Base-by-base conservation (phyloP, 306 rosid species). In the Ochetophila trinervis region DNA sequence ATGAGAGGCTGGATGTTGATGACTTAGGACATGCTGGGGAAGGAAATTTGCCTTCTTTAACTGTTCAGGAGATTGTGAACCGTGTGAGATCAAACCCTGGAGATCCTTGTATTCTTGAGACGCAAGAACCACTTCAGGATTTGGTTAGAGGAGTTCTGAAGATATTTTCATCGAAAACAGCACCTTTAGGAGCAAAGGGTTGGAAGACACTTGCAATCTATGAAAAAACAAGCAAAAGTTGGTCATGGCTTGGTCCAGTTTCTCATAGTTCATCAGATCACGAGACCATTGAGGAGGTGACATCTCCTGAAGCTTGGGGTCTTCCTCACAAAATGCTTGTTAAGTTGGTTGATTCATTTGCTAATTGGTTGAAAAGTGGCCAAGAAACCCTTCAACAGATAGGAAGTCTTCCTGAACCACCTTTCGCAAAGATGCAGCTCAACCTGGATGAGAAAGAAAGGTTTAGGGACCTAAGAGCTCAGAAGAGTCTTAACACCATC, bases 341-440 rank as follows among this genome's bases (percentile, higher is more conserved):
- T 67, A 94, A 94, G 83, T 75, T 94, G 87, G 99, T 94, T 49
- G 99, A 94, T 83, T 86, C 89, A 10, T 94, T 90, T 64, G 99
- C 99, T 60, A 94, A 88, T 85, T 94, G 97, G 99, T 86, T 94
- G 58, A 94, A 94, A 88, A 84, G 97, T 77, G 97, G 99, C 72
- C 99, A 94, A 68, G 97, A 94, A 77, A 94, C 99, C 53, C 96
- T 94, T 69, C 91, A 90, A 69, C 97, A 88, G 60, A 90, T 94
- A 57, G 99, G 99, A 76, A 90, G 96, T 72, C 99, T 94, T 81
- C 99, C 99, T 53, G 88, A 71, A 23, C 99, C 97, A 0, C 99
- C 99, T 62, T 79, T 88, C 85, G 87, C 84, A 47, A 80, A 86
- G 84, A 86, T 90, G 94, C 97, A 94, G 78, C 78, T 82, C 73